Evolutionary conservation across 1,139 yeast species (phyloP), one percentile per base, ranked within the genome.

Genomic region (Pichia kudriavzevii): DNA sequence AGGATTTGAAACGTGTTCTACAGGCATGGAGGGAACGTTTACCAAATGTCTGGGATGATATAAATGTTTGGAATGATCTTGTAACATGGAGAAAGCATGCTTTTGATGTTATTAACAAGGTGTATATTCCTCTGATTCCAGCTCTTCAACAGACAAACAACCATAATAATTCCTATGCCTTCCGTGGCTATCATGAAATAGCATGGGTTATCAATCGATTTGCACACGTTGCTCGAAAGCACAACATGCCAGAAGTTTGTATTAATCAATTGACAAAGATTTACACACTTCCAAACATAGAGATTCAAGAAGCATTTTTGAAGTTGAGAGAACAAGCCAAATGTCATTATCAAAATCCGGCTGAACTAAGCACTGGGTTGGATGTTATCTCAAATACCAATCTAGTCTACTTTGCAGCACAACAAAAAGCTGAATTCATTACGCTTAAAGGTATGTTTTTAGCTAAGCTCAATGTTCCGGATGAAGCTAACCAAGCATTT

Each of bases 71-170:
- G 99, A 88, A 94, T 48, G 99, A 93, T 54, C 65, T 93, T 44
- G 95, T 91, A 7, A 88, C 98, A 1, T 93, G 98, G 97, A 72
- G 99, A 53, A 96, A 91, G 59, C 97, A 91, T 59, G 96, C 95
- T 0, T 93, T 93, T 69, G 88, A 84, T 47, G 95, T 88, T n/a
- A 85, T 93, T 52, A 91, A 93, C 63, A 83, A 83, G 56, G 94
- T 84, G 1, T 91, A 91, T 58, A 72, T 88, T 70, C 98, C 98
- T 22, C 70, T 93, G 50, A 82, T 88, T 42, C 95, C 95, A 2
- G 78, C 84, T 3, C 60, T 85, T 35, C 95, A 82, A 48, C 93
- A 81, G 50, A 79, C 39, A 3, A 35, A 76, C 36, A 66, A 64
- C 40, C 82, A 80, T 53, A 83, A 87, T 11, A 84, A 83, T 48